Base-by-base conservation (phyloP, 192 early-diverging fungal genomes). In the Coemansia sp. region DNA sequence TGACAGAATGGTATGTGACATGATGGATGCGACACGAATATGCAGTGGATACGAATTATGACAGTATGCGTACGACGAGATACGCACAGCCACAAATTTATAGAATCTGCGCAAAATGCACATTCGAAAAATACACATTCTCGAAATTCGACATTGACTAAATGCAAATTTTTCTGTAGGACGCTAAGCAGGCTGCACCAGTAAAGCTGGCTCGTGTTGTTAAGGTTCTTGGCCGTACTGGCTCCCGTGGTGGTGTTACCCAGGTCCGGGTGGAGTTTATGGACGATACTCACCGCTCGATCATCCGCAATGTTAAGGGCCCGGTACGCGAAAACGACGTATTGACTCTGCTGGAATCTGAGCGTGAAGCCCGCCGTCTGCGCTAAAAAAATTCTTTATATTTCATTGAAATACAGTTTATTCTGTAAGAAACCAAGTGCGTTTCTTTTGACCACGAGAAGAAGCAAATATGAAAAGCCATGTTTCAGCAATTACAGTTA, bases 281-380 rank as follows among this genome's bases (percentile, higher is more conserved):
- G 81, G 94, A 97, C 81, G 94, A 99, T 74, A 69, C 84, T 58
- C 84, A 81, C 82, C 96, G 96, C 57, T 89, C 91, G 78, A 96
- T 99, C 83, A 95, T 99, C 83, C 93, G 96, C 80, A 99, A 99
- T 85, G 96, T 99, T 68, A 96, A 96, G 88, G 96, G 96, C 55
- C 96, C 96, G 66, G 96, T 99, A 61, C 91, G 94, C 65, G 94
- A 96, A 78, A 88, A 90, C 84, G 93, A 94, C 77, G 88, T 97
- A 66, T 82, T 97, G 69, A 91, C 91, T 80, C 88, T 98, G 55
- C 87, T 97, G 78, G 96, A 99, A 81, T 94, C 94, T 56, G 96
- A 99, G 83, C 94, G 96, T 87, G 96, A 98, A 80, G 96, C 96
- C 68, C 89, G 96, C 70, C 91, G 96, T 80, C 92, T 98, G 68